Evolutionary conservation across 345 rosid species (phyloP).

Genomic region (Citrus reticulata): DNA sequence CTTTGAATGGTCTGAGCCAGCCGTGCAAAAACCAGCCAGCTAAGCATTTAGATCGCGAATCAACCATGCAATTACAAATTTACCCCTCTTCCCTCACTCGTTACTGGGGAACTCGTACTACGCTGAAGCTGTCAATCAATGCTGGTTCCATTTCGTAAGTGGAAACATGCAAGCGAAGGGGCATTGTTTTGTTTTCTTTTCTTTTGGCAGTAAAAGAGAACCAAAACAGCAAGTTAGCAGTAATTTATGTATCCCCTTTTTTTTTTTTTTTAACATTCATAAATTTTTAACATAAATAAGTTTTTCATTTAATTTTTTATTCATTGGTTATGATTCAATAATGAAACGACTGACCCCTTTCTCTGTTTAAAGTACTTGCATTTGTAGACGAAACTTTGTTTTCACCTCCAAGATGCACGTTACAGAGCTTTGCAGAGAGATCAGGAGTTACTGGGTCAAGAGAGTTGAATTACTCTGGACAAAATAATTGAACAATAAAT

Average conservation of each 20-base stretch:
- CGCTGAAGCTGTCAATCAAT: neutral
- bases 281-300: neutral
- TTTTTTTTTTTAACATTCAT: fast-evolving
- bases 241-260: neutral
- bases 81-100: neutral
- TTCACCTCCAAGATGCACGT: conserved; percentile 9
- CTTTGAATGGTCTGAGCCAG: neutral
- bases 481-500: conserved; percentile 4
- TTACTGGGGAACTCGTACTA: neutral
- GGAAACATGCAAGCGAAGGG: neutral
- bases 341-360: neutral
- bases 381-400: conserved; percentile 10
- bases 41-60: neutral
- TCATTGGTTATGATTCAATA: neutral
- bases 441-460: neutral
- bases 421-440: conserved; percentile 8
- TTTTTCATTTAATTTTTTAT: neutral
- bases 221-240: neutral
- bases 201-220: neutral
- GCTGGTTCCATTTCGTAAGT: conserved; percentile 10
- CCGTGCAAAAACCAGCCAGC: conserved; percentile 9
- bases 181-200: conserved; percentile 6
- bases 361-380: conserved; percentile 7
- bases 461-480: neutral
- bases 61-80: neutral